A percentile compares a stretch with the other conserved stretches of the same genome.
Conservation (phyloP, 768 basidiomycete genomes). For the Cystofilobasidium macerans region DNA sequence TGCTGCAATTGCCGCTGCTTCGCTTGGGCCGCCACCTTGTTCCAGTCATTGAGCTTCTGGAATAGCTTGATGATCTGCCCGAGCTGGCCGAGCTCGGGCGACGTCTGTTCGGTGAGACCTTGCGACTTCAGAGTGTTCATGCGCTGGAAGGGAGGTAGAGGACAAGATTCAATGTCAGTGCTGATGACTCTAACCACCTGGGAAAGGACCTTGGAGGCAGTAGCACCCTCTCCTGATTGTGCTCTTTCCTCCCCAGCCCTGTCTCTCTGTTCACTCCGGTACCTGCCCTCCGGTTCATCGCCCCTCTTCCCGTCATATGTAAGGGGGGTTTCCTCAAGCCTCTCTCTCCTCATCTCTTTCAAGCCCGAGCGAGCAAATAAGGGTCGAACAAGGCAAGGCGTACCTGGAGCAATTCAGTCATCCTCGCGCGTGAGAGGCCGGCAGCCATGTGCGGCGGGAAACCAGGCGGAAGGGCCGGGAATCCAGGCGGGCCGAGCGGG, state of each 20-base stretch:
- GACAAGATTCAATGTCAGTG: background rate
- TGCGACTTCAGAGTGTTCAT: conserved; percentile 42
- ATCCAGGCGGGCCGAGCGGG: background rate
- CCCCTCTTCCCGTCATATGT: too few relatives aligned
- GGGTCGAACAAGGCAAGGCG: background rate
- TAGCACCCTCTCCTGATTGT: too few relatives aligned
- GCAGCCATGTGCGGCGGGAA: conserved; percentile 4
- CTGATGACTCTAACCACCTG: too few relatives aligned
- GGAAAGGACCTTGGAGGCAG: too few relatives aligned
- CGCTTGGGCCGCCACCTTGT: background rate
- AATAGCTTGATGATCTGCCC: conserved; percentile 40
- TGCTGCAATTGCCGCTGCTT: background rate
- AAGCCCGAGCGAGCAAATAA: background rate
- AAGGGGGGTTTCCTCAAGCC: too few relatives aligned
- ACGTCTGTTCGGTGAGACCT: conserved; percentile 45
- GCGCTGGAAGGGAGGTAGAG: conserved; percentile 37
- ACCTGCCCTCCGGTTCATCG: too few relatives aligned
- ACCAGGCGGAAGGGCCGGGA: conserved; percentile 8
- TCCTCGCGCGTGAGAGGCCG: conserved; percentile 4
- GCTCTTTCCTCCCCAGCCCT: too few relatives aligned
- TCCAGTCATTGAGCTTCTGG: conserved; percentile 27
- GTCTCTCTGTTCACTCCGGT: too few relatives aligned
- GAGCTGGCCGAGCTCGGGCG: conserved; percentile 43
- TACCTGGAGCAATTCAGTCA: background rate
- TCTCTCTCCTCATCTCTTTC: background rate